phyloP scores from a whole-genome alignment of 225 moss, liverwort and hornwort genomes.

The Thuidium tamariscinum region DNA sequence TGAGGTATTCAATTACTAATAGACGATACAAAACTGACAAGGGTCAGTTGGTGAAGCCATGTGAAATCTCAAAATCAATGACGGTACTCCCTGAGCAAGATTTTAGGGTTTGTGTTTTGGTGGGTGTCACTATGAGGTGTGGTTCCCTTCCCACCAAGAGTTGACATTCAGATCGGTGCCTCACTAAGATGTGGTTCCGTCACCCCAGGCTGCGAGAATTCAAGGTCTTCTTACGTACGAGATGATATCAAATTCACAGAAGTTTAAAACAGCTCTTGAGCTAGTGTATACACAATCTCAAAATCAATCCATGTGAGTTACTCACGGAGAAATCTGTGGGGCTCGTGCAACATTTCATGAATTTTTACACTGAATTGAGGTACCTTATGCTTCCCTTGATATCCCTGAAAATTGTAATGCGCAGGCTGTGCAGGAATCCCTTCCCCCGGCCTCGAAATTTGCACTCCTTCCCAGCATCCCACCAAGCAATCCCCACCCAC shows the following conservation, averaged over 20 bases:
- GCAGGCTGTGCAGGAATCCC: neutral
- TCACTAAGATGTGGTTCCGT: neutral
- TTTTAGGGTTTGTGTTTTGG: neutral
- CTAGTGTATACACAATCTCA: neutral
- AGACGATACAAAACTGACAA: neutral
- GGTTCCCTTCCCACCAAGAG: too few relatives aligned
- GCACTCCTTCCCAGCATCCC: neutral
- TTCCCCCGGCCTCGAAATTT: neutral
- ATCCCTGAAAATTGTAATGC: neutral
- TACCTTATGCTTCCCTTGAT: too few relatives aligned
- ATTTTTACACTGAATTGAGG: too few relatives aligned
- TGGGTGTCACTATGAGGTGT: neutral
- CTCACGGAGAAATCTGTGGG: neutral
- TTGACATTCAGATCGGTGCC: too few relatives aligned
- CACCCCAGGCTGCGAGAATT: neutral
- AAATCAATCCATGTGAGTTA: neutral
- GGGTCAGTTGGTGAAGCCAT: neutral
- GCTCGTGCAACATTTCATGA: neutral
- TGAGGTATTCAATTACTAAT: too few relatives aligned
- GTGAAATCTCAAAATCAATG: neutral
- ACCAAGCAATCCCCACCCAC: neutral
- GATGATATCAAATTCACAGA: neutral
- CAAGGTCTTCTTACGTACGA: neutral
- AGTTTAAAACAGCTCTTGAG: neutral
- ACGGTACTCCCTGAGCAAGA: neutral